Evolutionary conservation across 257 asterid species (phyloP), one percentile per base, ranked within the genome.

Genomic region (Cordia subcordata): DNA sequence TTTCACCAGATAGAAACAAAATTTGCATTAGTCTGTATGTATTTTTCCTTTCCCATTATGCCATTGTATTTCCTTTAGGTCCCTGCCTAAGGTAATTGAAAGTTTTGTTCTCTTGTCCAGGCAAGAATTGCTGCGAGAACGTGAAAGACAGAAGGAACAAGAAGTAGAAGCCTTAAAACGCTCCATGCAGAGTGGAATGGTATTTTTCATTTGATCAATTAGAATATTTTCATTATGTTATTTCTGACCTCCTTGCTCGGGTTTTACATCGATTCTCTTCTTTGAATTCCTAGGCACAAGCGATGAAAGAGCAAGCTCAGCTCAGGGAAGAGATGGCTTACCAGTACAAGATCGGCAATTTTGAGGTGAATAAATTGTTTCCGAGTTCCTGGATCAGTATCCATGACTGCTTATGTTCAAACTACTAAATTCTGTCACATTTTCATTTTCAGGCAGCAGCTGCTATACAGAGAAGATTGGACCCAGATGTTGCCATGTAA

Each of bases 281-380:
- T 65, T 55, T 12, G 21, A 57, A 45, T 72, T 51, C 53, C 10
- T 64, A 91, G 98, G 99, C 96, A 35, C 96, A 92, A 81, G 96
- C 99, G 66, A 92, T 92, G 99, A 92, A 92, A 78, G 96, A 92
- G 71, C 99, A 88, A 74, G 91, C 99, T 75, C 99, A 63, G 57
- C 87, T 92, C 55, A 79, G 77, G 78, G 97, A 89, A 82, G 97
- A 93, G 83, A 93, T 93, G 99, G 96, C 95, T 32, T 91, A 83
- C 63, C 98, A 85, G 56, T 88, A 83, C 87, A 91, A 91, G 78
- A 83, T 88, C 56, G 96, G 98, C 54, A 91, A 91, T 77, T 76
- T 71, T 62, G 96, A 91, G 96, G 98, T 91, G 66, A 74, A 67
- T 37, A 45, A 56, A 47, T 42, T 14, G 16, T 16, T 35, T 60